Evolutionary conservation across 495 filamentous ascomycete genomes (phyloP).

Genomic region (Hypoxylon subgilvum): DNA sequence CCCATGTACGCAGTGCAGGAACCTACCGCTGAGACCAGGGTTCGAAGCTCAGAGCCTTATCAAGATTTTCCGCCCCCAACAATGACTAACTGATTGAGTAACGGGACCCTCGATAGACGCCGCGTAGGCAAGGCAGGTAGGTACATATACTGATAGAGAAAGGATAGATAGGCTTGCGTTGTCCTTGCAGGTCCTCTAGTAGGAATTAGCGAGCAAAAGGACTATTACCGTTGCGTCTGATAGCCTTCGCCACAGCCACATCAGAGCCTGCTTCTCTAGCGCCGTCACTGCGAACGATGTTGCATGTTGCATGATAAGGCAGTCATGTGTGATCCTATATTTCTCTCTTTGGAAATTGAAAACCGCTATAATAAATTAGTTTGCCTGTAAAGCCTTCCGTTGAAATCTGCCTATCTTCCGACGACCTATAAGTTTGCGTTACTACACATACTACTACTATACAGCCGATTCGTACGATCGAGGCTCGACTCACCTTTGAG

Average conservation of each 20-base stretch:
- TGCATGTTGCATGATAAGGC: constrained; percentile 17
- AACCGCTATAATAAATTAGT: too few species aligned
- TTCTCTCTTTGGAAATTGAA: too few species aligned
- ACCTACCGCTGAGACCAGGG: too few species aligned
- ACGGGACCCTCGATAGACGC: too few species aligned
- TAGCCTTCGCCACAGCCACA: constrained; percentile 27
- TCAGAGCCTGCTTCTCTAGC: constrained; percentile 36
- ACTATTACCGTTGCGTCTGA: too few species aligned
- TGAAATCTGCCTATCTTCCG: neutral
- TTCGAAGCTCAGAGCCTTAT: too few species aligned
- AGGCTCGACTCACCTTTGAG: constrained; percentile 7
- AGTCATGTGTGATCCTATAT: constrained; percentile 8
- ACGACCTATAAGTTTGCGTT: neutral
- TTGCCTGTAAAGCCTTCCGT: neutral
- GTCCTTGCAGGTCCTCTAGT: constrained; percentile 23
- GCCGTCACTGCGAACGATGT: constrained; percentile 9
- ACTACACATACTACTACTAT: neutral
- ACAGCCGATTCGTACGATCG: neutral
- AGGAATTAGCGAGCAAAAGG: constrained; percentile 25
- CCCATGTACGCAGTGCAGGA: too few species aligned
- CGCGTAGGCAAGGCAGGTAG: too few species aligned
- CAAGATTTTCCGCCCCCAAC: too few species aligned
- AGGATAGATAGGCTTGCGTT: too few species aligned
- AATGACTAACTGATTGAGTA: too few species aligned
- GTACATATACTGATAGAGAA: too few species aligned